These are phyloP conservation scores for Grosmannia clavigera DNA, from an alignment of 2,329 filamentous ascomycete genomes.

Conservation along the genomic window DNA sequence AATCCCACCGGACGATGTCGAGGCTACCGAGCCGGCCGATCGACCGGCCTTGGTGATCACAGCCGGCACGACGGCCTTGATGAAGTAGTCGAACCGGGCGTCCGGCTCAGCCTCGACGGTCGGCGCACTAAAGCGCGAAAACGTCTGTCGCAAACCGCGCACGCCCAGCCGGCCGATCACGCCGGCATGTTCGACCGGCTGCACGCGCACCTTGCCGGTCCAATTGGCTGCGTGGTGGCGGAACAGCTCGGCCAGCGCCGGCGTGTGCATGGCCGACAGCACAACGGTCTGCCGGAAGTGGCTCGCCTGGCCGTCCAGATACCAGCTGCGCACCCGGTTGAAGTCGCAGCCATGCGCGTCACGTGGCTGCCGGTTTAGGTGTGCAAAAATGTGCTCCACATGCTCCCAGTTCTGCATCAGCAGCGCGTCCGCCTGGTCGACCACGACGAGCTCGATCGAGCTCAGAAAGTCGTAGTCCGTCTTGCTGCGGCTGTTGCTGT, in stretches of 20 bases:
- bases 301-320: constrained; percentile 74
- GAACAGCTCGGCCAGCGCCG: constrained; percentile 73
- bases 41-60: constrained; percentile 25
- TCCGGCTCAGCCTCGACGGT: constrained; percentile 70
- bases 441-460: constrained; percentile 79
- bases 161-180: constrained; percentile 62
- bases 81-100: constrained; percentile 83
- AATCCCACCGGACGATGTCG: constrained; percentile 37
- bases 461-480: constrained; percentile 83
- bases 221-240: constrained; percentile 68
- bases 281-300: constrained; percentile 78
- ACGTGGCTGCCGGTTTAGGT: constrained; percentile 81
- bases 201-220: constrained; percentile 65
- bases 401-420: constrained; percentile 99
- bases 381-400: constrained; percentile 79
- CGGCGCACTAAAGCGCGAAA: constrained; percentile 68
- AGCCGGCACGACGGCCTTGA: constrained; percentile 62
- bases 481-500: constrained; percentile 15
- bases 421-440: constrained; percentile 86
- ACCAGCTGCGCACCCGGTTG: constrained; percentile 79
- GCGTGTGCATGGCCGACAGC: constrained; percentile 71
- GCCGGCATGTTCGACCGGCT: constrained; percentile 49
- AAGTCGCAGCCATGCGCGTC: constrained; percentile 91
- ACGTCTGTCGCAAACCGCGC: constrained; percentile 65
- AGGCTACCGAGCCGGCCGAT: not conserved